phyloP scores from a whole-genome alignment of 108 stramenopile species.

The Mayamaea pseudoterrestris region DNA sequence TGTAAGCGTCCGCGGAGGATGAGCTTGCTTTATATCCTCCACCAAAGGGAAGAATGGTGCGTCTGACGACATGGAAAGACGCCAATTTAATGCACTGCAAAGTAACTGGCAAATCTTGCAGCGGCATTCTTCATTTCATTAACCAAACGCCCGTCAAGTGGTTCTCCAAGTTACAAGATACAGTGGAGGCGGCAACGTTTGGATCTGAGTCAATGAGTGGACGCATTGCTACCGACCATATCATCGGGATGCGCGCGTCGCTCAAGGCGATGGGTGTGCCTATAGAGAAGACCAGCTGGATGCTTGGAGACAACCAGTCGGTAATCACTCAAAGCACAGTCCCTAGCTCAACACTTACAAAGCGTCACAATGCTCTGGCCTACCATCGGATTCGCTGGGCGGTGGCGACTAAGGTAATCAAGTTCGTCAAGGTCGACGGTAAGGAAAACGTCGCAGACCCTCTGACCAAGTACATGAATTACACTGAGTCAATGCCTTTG shows the following conservation, averaged over 20 bases:
- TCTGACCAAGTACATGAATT: slow-evolving; percentile 7
- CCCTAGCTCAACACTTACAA: slow-evolving; percentile 3
- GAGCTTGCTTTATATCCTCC: too few species aligned
- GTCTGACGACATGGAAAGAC: too few species aligned
- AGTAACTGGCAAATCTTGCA: slow-evolving; percentile 11
- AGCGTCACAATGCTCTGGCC: slow-evolving; percentile 10
- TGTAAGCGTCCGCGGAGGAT: too few species aligned
- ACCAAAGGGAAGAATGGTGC: too few species aligned
- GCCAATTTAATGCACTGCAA: slow-evolving; percentile 11
- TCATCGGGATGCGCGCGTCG: slow-evolving; percentile 13
- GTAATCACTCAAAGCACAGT: slow-evolving; percentile 13
- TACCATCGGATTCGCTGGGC: slow-evolving; percentile 16
- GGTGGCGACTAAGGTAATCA: slow-evolving; percentile 3
- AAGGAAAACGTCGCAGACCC: slow-evolving; percentile 9
- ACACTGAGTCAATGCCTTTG: too few species aligned
- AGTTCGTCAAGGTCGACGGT: slow-evolving; percentile 1
- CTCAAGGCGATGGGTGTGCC: slow-evolving; percentile 16
- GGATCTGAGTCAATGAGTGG: slow-evolving; percentile 23
- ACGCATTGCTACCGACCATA: slow-evolving; percentile 12
- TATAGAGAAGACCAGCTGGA: slow-evolving; percentile 10
- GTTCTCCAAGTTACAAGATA: slow-evolving; percentile 28
- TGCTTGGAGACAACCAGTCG: slow-evolving; percentile 28
- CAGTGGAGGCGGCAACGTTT: slow-evolving; percentile 25
- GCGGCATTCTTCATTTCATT: slow-evolving; percentile 8
- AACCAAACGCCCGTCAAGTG: slow-evolving; percentile 13